Conservation (phyloP, 1,284 basidiomycete species). For the Cutaneotrichosporon daszewskae region DNA sequence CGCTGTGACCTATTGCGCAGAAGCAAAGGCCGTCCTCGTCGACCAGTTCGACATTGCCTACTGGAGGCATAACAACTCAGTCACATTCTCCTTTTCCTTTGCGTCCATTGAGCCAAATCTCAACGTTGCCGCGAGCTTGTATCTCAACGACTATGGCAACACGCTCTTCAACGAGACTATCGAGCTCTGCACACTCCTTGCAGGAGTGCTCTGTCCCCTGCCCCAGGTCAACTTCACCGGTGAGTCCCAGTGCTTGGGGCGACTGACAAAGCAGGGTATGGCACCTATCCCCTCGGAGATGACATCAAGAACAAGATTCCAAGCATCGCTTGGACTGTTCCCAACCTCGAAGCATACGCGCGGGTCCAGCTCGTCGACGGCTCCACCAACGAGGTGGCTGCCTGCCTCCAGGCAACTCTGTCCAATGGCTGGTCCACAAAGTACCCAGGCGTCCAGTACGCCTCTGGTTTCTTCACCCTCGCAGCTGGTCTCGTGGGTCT, state of each 20-base stretch:
- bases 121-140: conserved; percentile 69
- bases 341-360: conserved; percentile 84
- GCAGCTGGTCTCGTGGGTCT: conserved; percentile 63
- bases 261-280: conserved; percentile 50
- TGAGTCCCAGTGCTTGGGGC: conserved; percentile 14
- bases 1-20: conserved; percentile 79
- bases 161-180: conserved; percentile 69
- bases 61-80: conserved; percentile 21
- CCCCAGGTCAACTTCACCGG: conserved; percentile 81
- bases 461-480: conserved; percentile 64
- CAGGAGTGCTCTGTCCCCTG: conserved; percentile 77
- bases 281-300: conserved; percentile 66
- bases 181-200: conserved; percentile 63
- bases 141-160: conserved; percentile 76
- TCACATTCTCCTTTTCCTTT: conserved; percentile 36
- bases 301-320: conserved; percentile 58
- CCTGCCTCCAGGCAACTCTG: conserved; percentile 85
- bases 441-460: conserved; percentile 70
- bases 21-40: conserved; percentile 70
- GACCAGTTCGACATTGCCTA: conserved; percentile 74
- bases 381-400: conserved; percentile 63
- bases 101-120: conserved; percentile 56
- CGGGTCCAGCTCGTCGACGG: conserved; percentile 70
- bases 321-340: conserved; percentile 74
- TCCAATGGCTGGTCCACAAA: conserved; percentile 82